Conservation (phyloP, 208 protist genomes). For the Acanthamoeba sp. region DNA sequence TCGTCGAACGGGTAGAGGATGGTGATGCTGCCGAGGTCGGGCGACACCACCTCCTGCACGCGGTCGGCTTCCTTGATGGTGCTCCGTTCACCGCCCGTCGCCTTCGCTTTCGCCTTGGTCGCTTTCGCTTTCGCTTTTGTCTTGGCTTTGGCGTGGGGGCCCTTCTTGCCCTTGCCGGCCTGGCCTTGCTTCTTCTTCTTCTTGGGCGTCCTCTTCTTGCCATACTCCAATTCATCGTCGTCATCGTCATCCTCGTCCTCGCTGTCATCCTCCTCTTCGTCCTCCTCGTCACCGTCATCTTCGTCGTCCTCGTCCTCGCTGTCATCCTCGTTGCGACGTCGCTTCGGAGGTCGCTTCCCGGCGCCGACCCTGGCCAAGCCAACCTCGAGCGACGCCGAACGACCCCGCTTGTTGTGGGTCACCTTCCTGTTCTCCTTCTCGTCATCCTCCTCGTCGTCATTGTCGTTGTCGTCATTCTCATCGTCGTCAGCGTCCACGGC, state of each 20-base stretch:
- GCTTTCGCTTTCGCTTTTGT: neutral
- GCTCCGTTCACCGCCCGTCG: neutral
- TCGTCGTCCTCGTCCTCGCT: constrained; percentile 14
- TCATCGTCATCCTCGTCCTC: constrained; percentile 23
- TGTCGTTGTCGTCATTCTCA: neutral
- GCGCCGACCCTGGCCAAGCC: neutral
- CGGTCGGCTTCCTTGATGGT: neutral
- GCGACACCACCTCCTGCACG: constrained; percentile 37
- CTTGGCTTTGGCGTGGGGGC: neutral
- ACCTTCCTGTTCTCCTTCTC: constrained; percentile 4
- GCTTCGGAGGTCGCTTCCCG: neutral
- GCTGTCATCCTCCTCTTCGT: neutral
- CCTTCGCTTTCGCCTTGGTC: neutral
- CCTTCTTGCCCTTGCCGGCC: neutral
- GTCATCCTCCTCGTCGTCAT: neutral
- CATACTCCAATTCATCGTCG: neutral
- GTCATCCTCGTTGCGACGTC: neutral
- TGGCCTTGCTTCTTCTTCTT: neutral
- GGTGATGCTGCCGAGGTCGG: constrained; percentile 29
- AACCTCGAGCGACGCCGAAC: neutral
- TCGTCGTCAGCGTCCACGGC: neutral
- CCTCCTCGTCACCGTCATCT: neutral
- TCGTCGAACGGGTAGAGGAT: constrained; percentile 57
- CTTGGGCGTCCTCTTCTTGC: constrained; percentile 16
- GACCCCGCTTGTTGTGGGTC: neutral